Evolutionary conservation across 371 early-diverging fungal species (phyloP).

Genomic region (Mucor racemosus): DNA sequence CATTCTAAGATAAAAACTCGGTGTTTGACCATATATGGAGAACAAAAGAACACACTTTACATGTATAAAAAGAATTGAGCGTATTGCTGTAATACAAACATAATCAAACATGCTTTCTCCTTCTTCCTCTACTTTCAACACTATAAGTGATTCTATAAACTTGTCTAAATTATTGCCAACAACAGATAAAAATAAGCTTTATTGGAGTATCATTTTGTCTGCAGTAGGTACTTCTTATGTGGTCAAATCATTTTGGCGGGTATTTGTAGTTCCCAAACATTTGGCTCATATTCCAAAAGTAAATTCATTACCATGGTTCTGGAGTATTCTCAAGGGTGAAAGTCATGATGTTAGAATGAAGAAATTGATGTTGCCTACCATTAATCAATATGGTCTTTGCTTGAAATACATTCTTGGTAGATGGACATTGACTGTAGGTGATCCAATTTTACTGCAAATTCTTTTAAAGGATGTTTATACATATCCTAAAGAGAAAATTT

Average conservation of each 20-base stretch:
- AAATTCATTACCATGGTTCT: constrained; percentile 29
- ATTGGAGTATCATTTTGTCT: not conserved
- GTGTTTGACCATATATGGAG: constrained; percentile 16
- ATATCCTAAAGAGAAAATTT: constrained; percentile 27
- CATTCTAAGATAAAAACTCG: constrained; percentile 11
- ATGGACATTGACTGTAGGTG: constrained; percentile 35
- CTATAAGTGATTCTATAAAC: not conserved
- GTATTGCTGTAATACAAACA: not conserved
- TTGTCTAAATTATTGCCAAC: not conserved
- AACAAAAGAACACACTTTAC: not conserved
- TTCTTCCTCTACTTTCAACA: not conserved
- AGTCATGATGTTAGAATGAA: constrained; percentile 29
- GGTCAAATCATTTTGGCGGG: constrained; percentile 7
- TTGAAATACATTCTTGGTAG: constrained; percentile 31
- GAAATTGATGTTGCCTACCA: constrained; percentile 23
- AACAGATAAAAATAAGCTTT: not conserved
- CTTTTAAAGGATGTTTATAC: constrained; percentile 26
- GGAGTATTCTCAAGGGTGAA: constrained; percentile 23
- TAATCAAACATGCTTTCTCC: not conserved
- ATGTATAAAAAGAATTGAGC: not conserved
- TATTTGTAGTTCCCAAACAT: constrained; percentile 18
- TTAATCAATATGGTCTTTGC: constrained; percentile 36
- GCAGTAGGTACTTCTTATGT: not conserved
- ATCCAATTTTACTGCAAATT: constrained; percentile 28
- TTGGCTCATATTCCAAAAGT: constrained; percentile 35